A percentile compares a stretch with the other conserved stretches of the same genome.
phyloP scores from a whole-genome alignment of 441 rosid species.

The Mallotus japonicus region DNA sequence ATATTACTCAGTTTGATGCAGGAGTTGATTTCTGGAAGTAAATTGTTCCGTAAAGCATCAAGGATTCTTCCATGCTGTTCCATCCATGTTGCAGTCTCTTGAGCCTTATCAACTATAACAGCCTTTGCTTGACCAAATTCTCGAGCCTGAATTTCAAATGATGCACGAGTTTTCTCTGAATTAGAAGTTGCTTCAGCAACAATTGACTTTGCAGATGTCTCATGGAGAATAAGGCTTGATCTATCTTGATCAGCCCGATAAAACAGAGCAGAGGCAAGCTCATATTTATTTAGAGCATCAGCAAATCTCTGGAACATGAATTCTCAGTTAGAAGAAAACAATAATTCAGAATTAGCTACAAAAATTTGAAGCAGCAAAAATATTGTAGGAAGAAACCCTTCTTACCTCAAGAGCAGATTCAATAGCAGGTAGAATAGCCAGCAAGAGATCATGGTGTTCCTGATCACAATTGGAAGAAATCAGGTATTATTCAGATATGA shows the following conservation, averaged over 20 bases:
- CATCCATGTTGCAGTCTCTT: constrained; percentile 85
- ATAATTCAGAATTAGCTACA: constrained; percentile 22
- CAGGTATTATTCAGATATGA: constrained; percentile 21
- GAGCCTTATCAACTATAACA: constrained; percentile 75
- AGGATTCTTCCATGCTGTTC: constrained; percentile 91
- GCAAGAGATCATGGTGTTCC: constrained; percentile 96
- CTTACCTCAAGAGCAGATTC: constrained; percentile 86
- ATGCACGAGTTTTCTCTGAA: constrained; percentile 60
- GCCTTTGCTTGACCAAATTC: constrained; percentile 90
- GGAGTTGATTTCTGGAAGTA: constrained; percentile 66
- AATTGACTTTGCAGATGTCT: constrained; percentile 83
- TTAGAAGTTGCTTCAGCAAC: constrained; percentile 85
- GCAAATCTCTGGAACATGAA: constrained; percentile 68
- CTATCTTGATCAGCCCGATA: constrained; percentile 90
- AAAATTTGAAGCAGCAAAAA: constrained; percentile 21
- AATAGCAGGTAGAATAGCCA: constrained; percentile 80
- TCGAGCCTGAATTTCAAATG: constrained; percentile 79
- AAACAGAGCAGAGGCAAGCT: constrained; percentile 66
- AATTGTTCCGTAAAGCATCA: constrained; percentile 74
- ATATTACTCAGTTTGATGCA: constrained; percentile 48
- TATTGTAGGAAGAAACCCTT: constrained; percentile 24
- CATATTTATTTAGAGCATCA: constrained; percentile 74
- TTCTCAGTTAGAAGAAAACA: constrained; percentile 27
- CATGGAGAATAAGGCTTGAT: constrained; percentile 67
- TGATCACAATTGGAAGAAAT: constrained; percentile 33